Evolutionary conservation across 2,329 filamentous ascomycete species (phyloP), one percentile per base, ranked within the genome.

Genomic region (Claviceps fusiformis): DNA sequence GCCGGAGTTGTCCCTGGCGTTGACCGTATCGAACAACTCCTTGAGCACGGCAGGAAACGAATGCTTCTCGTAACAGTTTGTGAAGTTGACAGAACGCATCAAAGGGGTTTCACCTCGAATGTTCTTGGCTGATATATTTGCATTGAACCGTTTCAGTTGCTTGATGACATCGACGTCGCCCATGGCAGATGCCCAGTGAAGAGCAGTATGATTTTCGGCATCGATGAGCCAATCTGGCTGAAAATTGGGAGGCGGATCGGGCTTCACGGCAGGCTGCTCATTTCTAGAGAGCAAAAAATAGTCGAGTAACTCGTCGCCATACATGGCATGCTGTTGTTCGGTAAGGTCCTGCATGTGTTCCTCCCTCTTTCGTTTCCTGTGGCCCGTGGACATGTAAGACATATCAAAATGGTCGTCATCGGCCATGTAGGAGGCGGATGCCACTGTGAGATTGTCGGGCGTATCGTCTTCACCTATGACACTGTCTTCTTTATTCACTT

Each of bases 111-210:
- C 92, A 56, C 86, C 86, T 24, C 82, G 76, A 48, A 80, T 72
- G 55, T 90, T 91, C 54, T 85, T 78, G 3, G 85, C 82, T 35
- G 82, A 81, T 17, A 89, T 76, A 58, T 82, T 82, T 11, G 92
- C 90, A 46, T 87, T 85, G 58, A 91, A 89, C 45, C 83, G 79
- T 62, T 93, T 86, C 19, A 98, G 76, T 68, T 95, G 87, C 68
- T 86, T 89, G 58, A 96, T 89, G 17, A 97, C 88, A 51, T 92
- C 87, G 35, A 96, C 76, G 62, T 97, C 93, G 56, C 93, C 93
- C 92, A 98, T 98, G 29, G 93, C 89, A 54, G 89, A 90, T 19
- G 91, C 93, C 93, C 93, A 98, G 67, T 98, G 93, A 61, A 98
- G 79, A 6, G 92, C 91, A 2, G 90, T 95, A 65, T 97, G 91